Base-by-base conservation (phyloP, 148 eudicot genomes). In the Nepenthes gracilis region DNA sequence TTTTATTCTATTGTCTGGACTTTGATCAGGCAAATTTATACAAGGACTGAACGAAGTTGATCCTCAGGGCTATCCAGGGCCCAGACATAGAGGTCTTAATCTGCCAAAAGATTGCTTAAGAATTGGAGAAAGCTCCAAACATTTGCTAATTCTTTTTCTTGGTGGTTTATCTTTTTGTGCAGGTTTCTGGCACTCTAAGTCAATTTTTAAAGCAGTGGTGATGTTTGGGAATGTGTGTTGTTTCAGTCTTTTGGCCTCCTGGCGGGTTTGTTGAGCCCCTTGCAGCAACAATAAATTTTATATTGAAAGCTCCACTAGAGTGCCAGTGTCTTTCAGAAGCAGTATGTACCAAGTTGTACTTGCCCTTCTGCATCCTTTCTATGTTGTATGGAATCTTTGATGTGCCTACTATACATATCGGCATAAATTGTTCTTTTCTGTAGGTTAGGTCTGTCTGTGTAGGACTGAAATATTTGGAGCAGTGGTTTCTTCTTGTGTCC, bases 51-150 rank as follows among this genome's bases (percentile, higher is more conserved):
- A 93, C 77, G 95, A 85, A 74, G 95, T 79, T 57, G 91, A 88
- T 65, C 99, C 96, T 54, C 96, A 82, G 74, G 92, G 96, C 67
- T 93, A 87, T 67, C 95, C 96, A 45, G 96, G 86, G 82, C 96
- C 99, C 68, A 82, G 89, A 71, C 81, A 96, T 47, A 23, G 23
- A 79, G 85, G 69, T 95, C 95, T 55, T 84, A 89, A 63, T 88
- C 96, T 72, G 95, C 99, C 83, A 86, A 70, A 93, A 86, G 79
- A 83, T 93, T 70, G 82, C 96, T 58, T 79, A 88, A 64, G 92
- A 88, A 37, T 69, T 93, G 80, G 99, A 93, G 76, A 93, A 93
- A 78, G 99, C 99, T 73, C 99, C 99, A 89, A 76, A 76, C 85
- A 89, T 81, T 83, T 93, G 72, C 95, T 52, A 33, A 23, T 23